Base-by-base conservation (phyloP, 1,284 basidiomycete species). In the Singerocomus rubriflavus region DNA sequence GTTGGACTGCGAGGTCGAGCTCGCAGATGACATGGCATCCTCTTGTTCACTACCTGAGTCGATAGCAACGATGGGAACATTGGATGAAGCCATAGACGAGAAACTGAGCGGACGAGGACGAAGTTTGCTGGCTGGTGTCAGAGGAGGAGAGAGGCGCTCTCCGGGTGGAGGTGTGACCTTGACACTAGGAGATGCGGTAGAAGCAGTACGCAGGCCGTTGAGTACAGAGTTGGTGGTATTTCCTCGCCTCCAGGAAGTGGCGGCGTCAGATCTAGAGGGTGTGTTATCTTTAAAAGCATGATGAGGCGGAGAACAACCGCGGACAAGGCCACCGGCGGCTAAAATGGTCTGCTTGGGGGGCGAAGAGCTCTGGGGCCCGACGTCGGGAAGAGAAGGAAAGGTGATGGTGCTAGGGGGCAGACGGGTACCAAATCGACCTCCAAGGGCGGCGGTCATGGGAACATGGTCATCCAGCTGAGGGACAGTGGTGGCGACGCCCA, bases 401-500 rank as follows among this genome's bases (percentile, higher is more conserved):
- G 73, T 75, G 54, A 75, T 61, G 57, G 71, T 77, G 37, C 71
- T 72, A 45, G 78, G 68, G 13, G 57, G 48, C 0, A 55, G 30
- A 55, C 88, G 87, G 55, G 78, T 76, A 32, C 86, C 87, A 57
- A 88, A 90, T 58, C 81, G 81, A 50, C 88, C 88, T 48, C 81
- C 83, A 30, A 89, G 72, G 38, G 83, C 78, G 43, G 89, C 88
- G 35, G 88, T 87, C 88, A 88, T 88, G 42, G 88, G 88, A 47
- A 82, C 73, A 54, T 80, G 78, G 30, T 86, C 82, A 45, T 79
- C 76, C 13, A 60, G 57, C 34, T 54, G 67, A 4, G 57, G 27
- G 26, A 37, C 11, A n/a, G 43, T 10, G 31, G 45, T 32, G 25
- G 40, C 11, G 49, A 79, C 67, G 36, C 79, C 77, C 32, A 84